Evolutionary conservation across 148 eudicot genomes (phyloP), one percentile per base, ranked within the genome.

Genomic region (Diospyros lotus): DNA sequence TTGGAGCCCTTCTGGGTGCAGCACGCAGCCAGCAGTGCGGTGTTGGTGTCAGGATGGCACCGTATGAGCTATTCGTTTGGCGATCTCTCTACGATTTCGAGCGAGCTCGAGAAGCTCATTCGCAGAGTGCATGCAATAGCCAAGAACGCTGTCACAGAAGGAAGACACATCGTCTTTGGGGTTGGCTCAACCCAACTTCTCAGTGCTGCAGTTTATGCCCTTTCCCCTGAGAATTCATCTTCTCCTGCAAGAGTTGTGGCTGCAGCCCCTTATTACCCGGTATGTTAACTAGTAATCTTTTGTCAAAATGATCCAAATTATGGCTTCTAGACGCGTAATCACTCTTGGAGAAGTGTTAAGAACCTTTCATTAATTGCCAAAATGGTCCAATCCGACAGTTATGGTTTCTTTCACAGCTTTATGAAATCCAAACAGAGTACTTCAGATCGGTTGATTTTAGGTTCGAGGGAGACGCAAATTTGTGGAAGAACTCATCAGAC

Each of bases 1-100:
- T 70, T 91, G 80, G 96, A 91, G 79, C 96, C 96, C 10, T 91
- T 82, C 64, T 91, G 93, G 96, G 82, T 70, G 87, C 82, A 83
- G 39, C 80, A 88, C 13, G 87, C 84, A 45, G 86, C 83, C 13
- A 80, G 63, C 38, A 92, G 97, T 69, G 90, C 94, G 14, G 75
- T 88, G 3, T 42, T 89, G 3, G 73, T 86, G 2, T 68, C 94
- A 50, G 92, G 94, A 41, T 89, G 97, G 94, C 97, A 92, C 73
- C 84, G 94, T 46, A 80, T 92, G 87, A 78, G 97, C 64, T 92
- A 88, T n/a, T 1, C 10, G 2, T 89, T 82, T 63, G 65, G 58
- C 3, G 75, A 68, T 42, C 15, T 41, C 0, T 61, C 85, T 5
- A 40, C 9, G 45, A 82, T 86, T 40, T 86, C 97, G 0, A 15